phyloP scores from a whole-genome alignment of 768 basidiomycete species.

The Neoboletus magnificus region DNA sequence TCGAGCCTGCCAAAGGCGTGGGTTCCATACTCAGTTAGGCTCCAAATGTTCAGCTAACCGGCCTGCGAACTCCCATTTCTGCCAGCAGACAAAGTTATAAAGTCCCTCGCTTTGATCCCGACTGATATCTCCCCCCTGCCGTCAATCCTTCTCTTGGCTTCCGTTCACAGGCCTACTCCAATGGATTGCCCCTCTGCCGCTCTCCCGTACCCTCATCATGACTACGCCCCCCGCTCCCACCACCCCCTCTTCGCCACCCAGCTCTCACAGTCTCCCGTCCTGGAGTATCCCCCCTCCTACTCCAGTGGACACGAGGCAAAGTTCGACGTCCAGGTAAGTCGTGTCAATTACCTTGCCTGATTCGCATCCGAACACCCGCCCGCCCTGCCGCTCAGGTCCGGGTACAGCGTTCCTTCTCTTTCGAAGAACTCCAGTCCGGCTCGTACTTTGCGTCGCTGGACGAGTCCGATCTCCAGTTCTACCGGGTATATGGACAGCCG shows the following conservation, averaged over 20 bases:
- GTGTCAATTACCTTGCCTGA: background rate
- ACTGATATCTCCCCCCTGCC: conserved; percentile 16
- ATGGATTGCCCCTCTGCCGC: conserved; percentile 12
- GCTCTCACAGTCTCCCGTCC: background rate
- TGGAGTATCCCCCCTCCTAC: conserved; percentile 1
- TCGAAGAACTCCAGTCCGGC: conserved; percentile 35
- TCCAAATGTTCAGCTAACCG: conserved; percentile 13
- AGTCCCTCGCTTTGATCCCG: conserved; percentile 13
- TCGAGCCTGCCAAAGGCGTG: conserved; percentile 31
- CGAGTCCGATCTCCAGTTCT: conserved; percentile 33
- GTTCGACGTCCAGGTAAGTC: conserved; percentile 25
- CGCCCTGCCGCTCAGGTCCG: conserved; percentile 19
- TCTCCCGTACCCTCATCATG: background rate
- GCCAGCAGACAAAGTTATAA: conserved; percentile 32
- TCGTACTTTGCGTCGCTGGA: conserved; percentile 29
- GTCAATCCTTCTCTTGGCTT: conserved; percentile 16
- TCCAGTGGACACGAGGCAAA: conserved; percentile 12
- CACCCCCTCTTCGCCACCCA: background rate
- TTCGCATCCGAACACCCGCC: background rate
- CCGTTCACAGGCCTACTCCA: background rate
- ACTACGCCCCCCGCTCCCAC: background rate
- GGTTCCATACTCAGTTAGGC: conserved; percentile 29
- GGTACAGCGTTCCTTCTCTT: conserved; percentile 31
- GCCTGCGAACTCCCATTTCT: conserved; percentile 20
- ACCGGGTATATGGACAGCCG: conserved; percentile 31